These are phyloP conservation scores for Marchantia polymorpha DNA, from an alignment of 225 moss, liverwort and hornwort genomes.

Conservation along the genomic window DNA sequence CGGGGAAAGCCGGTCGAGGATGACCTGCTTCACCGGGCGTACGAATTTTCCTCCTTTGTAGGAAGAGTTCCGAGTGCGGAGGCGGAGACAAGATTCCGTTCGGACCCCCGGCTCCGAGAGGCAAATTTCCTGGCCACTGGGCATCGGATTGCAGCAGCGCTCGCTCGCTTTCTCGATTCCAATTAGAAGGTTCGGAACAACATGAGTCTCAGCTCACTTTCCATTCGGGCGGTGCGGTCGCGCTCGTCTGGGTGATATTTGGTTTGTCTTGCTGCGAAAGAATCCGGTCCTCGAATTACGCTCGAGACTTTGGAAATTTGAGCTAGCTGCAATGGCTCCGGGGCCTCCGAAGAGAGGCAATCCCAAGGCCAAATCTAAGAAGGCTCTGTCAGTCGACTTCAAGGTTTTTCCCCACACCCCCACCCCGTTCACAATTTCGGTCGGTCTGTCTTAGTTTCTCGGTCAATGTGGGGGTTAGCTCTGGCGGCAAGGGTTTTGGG, in stretches of 20 bases:
- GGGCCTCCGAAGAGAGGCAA: slow-evolving; percentile 32
- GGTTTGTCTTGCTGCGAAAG: background rate
- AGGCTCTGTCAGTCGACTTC: slow-evolving; percentile 41
- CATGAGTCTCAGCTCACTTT: background rate
- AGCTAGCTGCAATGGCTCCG: slow-evolving; percentile 34
- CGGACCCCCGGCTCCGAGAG: too few relatives aligned
- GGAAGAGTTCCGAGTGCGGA: background rate
- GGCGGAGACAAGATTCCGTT: background rate
- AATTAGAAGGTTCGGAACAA: background rate
- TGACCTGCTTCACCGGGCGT: background rate
- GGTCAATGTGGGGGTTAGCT: background rate
- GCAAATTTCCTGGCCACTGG: too few relatives aligned
- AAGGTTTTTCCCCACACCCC: slow-evolving; percentile 16
- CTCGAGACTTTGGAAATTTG: background rate
- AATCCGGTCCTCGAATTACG: background rate
- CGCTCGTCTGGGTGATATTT: background rate
- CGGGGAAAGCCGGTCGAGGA: slow-evolving; percentile 7
- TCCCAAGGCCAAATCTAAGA: slow-evolving; percentile 46
- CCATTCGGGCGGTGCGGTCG: background rate
- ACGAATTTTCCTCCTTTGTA: background rate
- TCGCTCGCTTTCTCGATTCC: background rate
- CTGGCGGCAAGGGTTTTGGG: slow-evolving; percentile 17
- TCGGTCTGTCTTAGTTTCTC: background rate
- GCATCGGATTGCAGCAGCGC: background rate
- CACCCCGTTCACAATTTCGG: background rate